Percentiles rank a stretch among this genome's conserved stretches.
Evolutionary conservation across 2,329 filamentous ascomycete genomes (phyloP).

Genomic region (Claviceps capensis): DNA sequence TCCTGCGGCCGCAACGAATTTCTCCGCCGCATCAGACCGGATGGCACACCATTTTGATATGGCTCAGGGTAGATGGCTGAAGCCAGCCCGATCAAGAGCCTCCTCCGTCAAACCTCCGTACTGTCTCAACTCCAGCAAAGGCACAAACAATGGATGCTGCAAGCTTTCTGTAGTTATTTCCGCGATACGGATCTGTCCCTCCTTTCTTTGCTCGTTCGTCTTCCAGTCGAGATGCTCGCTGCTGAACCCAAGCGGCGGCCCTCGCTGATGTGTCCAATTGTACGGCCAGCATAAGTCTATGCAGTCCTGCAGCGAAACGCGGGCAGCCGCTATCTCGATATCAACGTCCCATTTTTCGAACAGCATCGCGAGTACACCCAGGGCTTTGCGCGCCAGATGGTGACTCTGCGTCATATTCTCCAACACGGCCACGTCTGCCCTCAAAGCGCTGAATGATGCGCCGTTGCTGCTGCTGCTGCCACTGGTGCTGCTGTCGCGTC

Average conservation of each 20-base stretch:
- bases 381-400: constrained; percentile 42
- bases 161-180: background rate
- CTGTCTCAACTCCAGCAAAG: background rate
- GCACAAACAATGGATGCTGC: background rate
- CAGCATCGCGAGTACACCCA: constrained; percentile 42
- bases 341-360: constrained; percentile 44
- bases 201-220: background rate
- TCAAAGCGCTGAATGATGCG: constrained; percentile 25
- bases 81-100: background rate
- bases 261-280: background rate
- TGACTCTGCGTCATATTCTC: constrained; percentile 47
- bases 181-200: background rate
- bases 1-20: too few relatives aligned
- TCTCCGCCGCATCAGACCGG: too few relatives aligned
- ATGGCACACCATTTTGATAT: too few relatives aligned
- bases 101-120: background rate
- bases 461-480: background rate
- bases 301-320: constrained; percentile 21
- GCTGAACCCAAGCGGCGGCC: background rate
- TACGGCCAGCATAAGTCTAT: constrained; percentile 1
- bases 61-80: background rate
- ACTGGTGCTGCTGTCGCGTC: background rate
- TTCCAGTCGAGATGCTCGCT: background rate
- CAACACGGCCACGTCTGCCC: constrained; percentile 40
- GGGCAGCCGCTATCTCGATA: constrained; percentile 25